phyloP scores from a whole-genome alignment of 345 rosid species.

The Euclidium syriacum region DNA sequence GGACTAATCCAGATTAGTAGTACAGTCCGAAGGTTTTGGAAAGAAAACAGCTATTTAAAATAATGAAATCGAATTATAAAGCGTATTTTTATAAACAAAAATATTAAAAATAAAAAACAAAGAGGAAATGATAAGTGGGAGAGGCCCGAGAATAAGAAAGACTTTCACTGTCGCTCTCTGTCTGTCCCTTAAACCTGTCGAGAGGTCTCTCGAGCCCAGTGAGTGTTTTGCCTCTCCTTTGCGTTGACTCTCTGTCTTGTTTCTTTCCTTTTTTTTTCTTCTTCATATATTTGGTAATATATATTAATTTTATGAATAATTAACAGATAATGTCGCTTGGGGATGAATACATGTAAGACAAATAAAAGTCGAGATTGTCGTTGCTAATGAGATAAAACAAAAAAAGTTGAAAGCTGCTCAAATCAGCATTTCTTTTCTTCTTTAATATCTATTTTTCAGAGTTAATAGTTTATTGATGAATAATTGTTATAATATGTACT shows the following conservation, averaged over 20 bases:
- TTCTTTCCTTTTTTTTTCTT: neutral
- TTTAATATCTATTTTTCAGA: neutral
- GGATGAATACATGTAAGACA: slow-evolving; percentile 4
- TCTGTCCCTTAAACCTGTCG: slow-evolving; percentile 28
- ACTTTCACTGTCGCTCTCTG: slow-evolving; percentile 21
- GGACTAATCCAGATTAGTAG: slow-evolving; percentile 8
- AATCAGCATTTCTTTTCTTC: neutral
- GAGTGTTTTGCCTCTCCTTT: slow-evolving; percentile 23
- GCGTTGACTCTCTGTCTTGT: slow-evolving; percentile 27
- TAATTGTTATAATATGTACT: neutral
- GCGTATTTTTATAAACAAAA: too few relatives aligned
- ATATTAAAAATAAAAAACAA: neutral
- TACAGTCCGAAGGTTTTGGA: slow-evolving; percentile 11
- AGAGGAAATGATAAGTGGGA: slow-evolving; percentile 29
- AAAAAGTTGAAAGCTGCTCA: neutral
- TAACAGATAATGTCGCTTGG: slow-evolving; percentile 1
- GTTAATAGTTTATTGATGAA: neutral
- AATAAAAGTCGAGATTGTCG: neutral
- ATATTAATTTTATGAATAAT: neutral
- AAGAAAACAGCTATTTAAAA: neutral
- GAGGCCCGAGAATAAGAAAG: slow-evolving; percentile 24
- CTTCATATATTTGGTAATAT: neutral
- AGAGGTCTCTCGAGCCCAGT: slow-evolving; percentile 35
- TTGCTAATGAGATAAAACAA: neutral
- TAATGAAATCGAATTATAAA: neutral